Percentiles rank a stretch among this genome's conserved stretches.
These are phyloP conservation scores for Vishniacozyma victoriae DNA, from an alignment of 768 basidiomycete species.

Conservation along the genomic window DNA sequence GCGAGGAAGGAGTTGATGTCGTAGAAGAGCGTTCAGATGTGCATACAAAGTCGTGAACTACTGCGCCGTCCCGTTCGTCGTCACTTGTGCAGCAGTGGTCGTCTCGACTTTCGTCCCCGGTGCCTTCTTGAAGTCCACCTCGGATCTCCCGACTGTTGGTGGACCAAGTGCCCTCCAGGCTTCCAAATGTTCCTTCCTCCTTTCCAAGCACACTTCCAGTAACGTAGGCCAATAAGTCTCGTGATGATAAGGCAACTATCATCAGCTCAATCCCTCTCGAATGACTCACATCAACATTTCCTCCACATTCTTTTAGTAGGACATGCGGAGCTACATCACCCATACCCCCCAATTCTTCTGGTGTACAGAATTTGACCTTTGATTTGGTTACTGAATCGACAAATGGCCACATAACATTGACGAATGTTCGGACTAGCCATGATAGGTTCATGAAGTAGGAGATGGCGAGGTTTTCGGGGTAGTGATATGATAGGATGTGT, in stretches of 20 bases:
- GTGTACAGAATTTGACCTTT: slow-evolving; percentile 22
- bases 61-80: no score
- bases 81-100: no score
- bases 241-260: slow-evolving; percentile 33
- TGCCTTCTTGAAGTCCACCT: slow-evolving; percentile 15
- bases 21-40: no score
- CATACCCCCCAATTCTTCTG: slow-evolving; percentile 8
- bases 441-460: slow-evolving; percentile 32
- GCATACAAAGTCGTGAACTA: no score
- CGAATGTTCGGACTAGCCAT: slow-evolving; percentile 36
- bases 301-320: slow-evolving; percentile 37
- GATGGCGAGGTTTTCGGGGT: slow-evolving; percentile 39
- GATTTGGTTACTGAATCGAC: slow-evolving; percentile 37
- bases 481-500: slow-evolving; percentile 29
- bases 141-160: slow-evolving; percentile 18
- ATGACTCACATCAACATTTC: slow-evolving; percentile 32
- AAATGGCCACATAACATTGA: slow-evolving; percentile 47
- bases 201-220: slow-evolving; percentile 16
- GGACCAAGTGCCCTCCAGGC: slow-evolving; percentile 18
- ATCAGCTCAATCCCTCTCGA: not conserved
- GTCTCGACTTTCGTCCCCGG: no score
- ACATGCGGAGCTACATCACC: slow-evolving; percentile 19
- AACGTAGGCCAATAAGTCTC: slow-evolving; percentile 32
- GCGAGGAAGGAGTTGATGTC: no score
- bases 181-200: slow-evolving; percentile 14